Evolutionary conservation across 306 rosid species (phyloP).

Genomic region (Arachis hypogaea): DNA sequence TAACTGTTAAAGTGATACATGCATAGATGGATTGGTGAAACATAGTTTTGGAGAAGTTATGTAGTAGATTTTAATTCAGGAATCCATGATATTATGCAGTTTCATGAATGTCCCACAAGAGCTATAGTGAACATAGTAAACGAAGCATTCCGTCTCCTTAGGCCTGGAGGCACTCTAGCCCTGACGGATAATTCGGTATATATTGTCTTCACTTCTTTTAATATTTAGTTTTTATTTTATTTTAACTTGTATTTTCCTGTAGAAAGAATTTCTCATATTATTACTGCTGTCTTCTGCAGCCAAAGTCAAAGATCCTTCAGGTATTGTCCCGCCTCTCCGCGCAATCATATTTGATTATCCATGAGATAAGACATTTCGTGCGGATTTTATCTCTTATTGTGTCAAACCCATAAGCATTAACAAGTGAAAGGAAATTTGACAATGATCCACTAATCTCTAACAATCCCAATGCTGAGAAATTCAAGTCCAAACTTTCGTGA

Average conservation of each 20-base stretch:
- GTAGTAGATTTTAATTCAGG: too few species aligned
- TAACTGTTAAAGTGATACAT: too few species aligned
- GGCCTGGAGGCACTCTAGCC: constrained; percentile 70
- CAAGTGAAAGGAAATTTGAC: not conserved
- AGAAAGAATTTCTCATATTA: constrained; percentile 38
- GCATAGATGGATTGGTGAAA: too few species aligned
- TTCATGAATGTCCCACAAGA: constrained; percentile 70
- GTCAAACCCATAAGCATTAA: constrained; percentile 11
- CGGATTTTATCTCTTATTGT: not conserved
- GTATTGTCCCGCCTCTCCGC: constrained; percentile 43
- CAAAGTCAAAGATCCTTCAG: constrained; percentile 67
- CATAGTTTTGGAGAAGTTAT: too few species aligned
- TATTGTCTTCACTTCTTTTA: not conserved
- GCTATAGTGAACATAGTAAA: constrained; percentile 51
- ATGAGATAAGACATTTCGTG: not conserved
- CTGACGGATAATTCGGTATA: constrained; percentile 63
- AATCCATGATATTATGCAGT: constrained; percentile 42
- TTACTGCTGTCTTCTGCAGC: constrained; percentile 51
- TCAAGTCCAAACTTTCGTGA: not conserved
- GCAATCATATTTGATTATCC: constrained; percentile 23
- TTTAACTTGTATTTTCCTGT: not conserved
- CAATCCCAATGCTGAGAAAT: not conserved
- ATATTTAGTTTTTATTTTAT: too few species aligned
- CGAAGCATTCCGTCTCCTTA: constrained; percentile 71
- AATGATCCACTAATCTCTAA: not conserved